Percentiles rank a stretch among this genome's conserved stretches.
Conservation (phyloP, 106 monocot genomes). For the Allium fistulosum region DNA sequence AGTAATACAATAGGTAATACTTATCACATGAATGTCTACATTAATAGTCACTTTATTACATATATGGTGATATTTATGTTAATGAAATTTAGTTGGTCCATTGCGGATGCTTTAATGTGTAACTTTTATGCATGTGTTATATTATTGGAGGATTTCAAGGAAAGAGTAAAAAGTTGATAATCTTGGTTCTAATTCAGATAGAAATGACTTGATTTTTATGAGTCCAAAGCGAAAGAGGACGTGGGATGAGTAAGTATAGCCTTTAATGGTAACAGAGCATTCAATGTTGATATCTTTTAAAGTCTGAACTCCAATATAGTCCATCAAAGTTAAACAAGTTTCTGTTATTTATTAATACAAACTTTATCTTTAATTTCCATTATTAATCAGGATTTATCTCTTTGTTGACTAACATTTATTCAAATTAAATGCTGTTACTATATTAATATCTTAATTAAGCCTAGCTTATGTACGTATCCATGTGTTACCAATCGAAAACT, state of each 20-base stretch:
- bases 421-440: too few relatives aligned
- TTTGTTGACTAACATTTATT: too few relatives aligned
- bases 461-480: too few relatives aligned
- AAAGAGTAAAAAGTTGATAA: slow-evolving; percentile 2
- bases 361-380: too few relatives aligned
- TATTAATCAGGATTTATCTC: too few relatives aligned
- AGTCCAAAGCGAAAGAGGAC: slow-evolving; percentile 12
- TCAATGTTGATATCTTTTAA: neutral
- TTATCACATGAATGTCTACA: neutral
- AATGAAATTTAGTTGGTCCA: neutral
- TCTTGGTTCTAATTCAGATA: neutral
- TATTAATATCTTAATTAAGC: too few relatives aligned
- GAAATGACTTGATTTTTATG: neutral
- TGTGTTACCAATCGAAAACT: too few relatives aligned
- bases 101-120: neutral
- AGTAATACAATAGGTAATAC: too few relatives aligned
- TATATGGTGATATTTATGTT: neutral
- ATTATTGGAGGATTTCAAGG: slow-evolving; percentile 17
- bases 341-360: too few relatives aligned
- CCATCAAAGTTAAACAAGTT: too few relatives aligned
- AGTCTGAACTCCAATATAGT: too few relatives aligned
- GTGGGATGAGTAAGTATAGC: slow-evolving; percentile 14
- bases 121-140: slow-evolving; percentile 11
- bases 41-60: neutral
- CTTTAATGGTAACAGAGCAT: neutral